phyloP scores from a whole-genome alignment of 768 basidiomycete genomes.

The Sarcodon sp. region DNA sequence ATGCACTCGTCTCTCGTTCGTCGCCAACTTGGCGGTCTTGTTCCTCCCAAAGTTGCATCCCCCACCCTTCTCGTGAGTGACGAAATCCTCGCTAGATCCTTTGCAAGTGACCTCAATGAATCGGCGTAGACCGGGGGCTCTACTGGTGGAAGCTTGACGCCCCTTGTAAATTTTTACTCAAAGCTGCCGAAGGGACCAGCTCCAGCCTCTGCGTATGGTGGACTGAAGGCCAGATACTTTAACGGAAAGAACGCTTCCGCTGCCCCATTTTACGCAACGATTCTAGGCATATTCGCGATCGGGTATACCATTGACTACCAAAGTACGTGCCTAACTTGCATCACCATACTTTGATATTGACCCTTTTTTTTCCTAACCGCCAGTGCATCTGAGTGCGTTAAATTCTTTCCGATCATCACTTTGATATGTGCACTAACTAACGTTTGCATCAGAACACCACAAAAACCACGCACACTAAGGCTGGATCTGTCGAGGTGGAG shows the following conservation, averaged over 20 bases:
- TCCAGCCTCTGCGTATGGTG: conserved; percentile 38
- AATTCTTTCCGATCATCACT: not conserved
- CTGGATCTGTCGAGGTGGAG: not conserved
- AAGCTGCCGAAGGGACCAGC: conserved; percentile 88
- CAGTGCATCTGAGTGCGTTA: conserved; percentile 77
- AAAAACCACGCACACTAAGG: conserved; percentile 78
- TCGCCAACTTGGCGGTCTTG: conserved; percentile 71
- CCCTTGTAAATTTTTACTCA: conserved; percentile 92
- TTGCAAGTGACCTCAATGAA: not conserved
- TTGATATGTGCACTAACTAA: conserved; percentile 5
- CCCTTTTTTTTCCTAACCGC: conserved; percentile 1
- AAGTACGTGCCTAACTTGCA: conserved; percentile 38
- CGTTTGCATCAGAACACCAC: conserved; percentile 58
- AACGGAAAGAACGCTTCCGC: conserved; percentile 78
- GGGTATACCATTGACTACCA: conserved; percentile 87
- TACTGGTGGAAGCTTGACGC: conserved; percentile 57
- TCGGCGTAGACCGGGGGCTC: conserved; percentile 58
- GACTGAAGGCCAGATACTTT: conserved; percentile 76
- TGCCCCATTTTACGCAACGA: conserved; percentile 47
- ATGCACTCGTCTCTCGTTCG: conserved; percentile 83
- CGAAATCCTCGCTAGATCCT: not conserved
- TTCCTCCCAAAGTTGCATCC: conserved; percentile 93
- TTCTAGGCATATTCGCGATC: conserved; percentile 57
- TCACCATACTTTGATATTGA: not conserved
- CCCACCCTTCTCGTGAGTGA: conserved; percentile 71